A percentile compares a stretch with the other conserved stretches of the same genome.
These are phyloP conservation scores for Bacidia rubella DNA, from an alignment of 495 filamentous ascomycete species.

Conservation along the genomic window DNA sequence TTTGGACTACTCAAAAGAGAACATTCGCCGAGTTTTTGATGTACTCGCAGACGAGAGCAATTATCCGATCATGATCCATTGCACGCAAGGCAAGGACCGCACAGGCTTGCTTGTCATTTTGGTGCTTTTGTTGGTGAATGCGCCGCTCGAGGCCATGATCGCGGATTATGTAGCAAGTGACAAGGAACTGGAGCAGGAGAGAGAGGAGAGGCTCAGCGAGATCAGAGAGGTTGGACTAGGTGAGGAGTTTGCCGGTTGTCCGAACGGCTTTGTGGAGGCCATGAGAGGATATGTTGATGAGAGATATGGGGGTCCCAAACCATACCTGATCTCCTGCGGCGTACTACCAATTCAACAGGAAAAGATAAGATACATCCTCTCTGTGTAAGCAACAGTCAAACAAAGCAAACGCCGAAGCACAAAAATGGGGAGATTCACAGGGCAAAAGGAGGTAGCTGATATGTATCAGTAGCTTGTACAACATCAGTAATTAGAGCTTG, in stretches of 20 bases:
- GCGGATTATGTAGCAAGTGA: constrained; percentile 57
- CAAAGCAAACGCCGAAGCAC: too few relatives aligned
- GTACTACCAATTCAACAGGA: constrained; percentile 31
- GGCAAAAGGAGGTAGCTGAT: too few relatives aligned
- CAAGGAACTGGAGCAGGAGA: constrained; percentile 45
- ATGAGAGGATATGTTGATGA: constrained; percentile 37
- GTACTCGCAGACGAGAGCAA: constrained; percentile 30
- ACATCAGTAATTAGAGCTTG: too few relatives aligned
- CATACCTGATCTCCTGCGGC: constrained; percentile 48
- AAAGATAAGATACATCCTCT: constrained; percentile 18
- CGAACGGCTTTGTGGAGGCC: constrained; percentile 38
- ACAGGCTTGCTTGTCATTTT: constrained; percentile 63
- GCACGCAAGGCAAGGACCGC: constrained; percentile 80
- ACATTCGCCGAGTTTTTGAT: constrained; percentile 47
- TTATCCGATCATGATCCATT: constrained; percentile 59
- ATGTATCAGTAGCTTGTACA: too few relatives aligned
- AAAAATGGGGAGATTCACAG: too few relatives aligned
- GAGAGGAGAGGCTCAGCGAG: constrained; percentile 49
- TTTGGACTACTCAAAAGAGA: constrained; percentile 44
- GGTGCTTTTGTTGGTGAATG: constrained; percentile 39
- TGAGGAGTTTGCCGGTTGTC: constrained; percentile 53
- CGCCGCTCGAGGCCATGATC: constrained; percentile 41
- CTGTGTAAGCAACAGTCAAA: background rate
- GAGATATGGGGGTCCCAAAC: constrained; percentile 45
- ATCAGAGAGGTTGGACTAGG: constrained; percentile 53